These are phyloP conservation scores for Exobasidium cylindrosporum DNA, from an alignment of 1,284 basidiomycete species.

Conservation along the genomic window DNA sequence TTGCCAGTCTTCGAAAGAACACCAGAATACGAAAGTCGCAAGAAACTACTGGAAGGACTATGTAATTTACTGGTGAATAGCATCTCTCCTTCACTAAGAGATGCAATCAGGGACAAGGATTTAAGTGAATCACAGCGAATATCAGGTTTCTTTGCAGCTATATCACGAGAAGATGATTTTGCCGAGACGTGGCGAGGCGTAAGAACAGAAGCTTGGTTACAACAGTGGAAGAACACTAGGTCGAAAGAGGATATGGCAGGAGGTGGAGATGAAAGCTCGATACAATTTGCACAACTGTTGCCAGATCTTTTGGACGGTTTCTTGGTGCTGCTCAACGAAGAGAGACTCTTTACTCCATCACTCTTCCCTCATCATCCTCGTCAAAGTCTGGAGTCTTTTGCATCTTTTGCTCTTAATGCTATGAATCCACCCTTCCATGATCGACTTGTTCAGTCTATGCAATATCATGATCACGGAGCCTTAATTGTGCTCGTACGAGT, in stretches of 20 bases:
- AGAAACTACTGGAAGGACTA: constrained; percentile 22
- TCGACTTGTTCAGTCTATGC: constrained; percentile 19
- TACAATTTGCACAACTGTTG: constrained; percentile 15
- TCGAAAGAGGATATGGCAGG: constrained; percentile 18
- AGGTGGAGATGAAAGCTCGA: constrained; percentile 11
- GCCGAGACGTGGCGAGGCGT: constrained; percentile 22
- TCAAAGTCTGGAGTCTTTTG: constrained; percentile 21
- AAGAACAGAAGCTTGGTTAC: constrained; percentile 19
- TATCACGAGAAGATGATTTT: constrained; percentile 22
- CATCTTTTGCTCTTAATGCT: constrained; percentile 14
- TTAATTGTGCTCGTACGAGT: constrained; percentile 17
- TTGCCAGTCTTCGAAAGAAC: constrained; percentile 26
- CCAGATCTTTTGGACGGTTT: constrained; percentile 22
- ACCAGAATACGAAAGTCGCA: constrained; percentile 21
- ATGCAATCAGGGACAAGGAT: constrained; percentile 20
- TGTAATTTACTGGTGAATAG: constrained; percentile 20
- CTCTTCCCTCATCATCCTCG: constrained; percentile 24
- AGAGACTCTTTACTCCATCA: constrained; percentile 22
- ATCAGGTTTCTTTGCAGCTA: constrained; percentile 21
- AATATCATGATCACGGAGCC: constrained; percentile 18
- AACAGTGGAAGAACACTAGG: constrained; percentile 19
- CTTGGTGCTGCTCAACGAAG: constrained; percentile 30
- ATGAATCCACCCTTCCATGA: constrained; percentile 26
- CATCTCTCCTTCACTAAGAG: constrained; percentile 19
- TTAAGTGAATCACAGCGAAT: constrained; percentile 6